Percentiles rank a stretch among this genome's conserved stretches.
These are phyloP conservation scores for Nasturtium officinale DNA, from an alignment of 345 rosid genomes.

Conservation along the genomic window DNA sequence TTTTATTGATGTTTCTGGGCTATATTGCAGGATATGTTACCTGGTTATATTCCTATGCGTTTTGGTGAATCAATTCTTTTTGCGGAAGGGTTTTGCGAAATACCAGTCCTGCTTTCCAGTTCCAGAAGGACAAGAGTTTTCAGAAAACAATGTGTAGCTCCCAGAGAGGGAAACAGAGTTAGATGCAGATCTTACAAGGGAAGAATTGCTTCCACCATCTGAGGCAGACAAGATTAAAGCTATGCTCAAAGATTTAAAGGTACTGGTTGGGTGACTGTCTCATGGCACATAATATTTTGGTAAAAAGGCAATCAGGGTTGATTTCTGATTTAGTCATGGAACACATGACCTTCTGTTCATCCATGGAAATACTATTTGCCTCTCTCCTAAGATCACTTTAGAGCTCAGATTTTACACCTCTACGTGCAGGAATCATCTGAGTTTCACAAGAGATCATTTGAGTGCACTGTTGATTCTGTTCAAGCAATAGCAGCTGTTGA, in stretches of 20 bases:
- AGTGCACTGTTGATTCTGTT: conserved; percentile 79
- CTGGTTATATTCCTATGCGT: conserved; percentile 84
- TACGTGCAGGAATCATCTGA: conserved; percentile 78
- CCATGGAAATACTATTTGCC: too few relatives aligned
- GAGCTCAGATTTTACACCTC: conserved; percentile 12
- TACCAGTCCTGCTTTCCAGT: conserved; percentile 74
- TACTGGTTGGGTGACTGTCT: conserved; percentile 35
- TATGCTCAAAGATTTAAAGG: conserved; percentile 90
- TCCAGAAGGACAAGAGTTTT: conserved; percentile 56
- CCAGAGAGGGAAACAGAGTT: conserved; percentile 59
- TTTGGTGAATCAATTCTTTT: conserved; percentile 92
- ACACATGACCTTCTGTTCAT: neutral
- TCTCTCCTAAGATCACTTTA: too few relatives aligned
- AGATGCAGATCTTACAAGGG: conserved; percentile 59
- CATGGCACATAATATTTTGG: neutral
- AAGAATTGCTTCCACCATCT: conserved; percentile 86
- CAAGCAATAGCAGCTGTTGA: conserved; percentile 94
- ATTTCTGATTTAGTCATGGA: conserved; percentile 11
- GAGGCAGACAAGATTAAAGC: conserved; percentile 95
- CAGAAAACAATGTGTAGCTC: conserved; percentile 57
- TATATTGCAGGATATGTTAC: conserved; percentile 87
- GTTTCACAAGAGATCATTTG: conserved; percentile 92
- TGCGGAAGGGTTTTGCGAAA: conserved; percentile 93
- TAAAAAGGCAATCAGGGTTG: conserved; percentile 13
- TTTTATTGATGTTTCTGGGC: conserved; percentile 29